Conservation (phyloP, 148 eudicot species). For the Heliamphora exappendiculata region DNA sequence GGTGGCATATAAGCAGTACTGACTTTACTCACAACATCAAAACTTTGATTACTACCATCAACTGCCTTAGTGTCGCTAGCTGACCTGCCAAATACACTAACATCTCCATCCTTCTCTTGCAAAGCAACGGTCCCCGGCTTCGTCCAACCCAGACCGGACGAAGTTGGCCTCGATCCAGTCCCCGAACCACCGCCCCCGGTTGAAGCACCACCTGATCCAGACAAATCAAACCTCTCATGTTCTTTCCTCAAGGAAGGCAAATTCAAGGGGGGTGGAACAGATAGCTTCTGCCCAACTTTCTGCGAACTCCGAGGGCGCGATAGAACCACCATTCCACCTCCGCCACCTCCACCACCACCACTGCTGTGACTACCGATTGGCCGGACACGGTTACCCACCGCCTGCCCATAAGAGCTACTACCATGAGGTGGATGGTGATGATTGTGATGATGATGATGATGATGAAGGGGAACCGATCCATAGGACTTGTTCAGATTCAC, state of each 20-base stretch:
- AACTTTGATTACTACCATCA: slow-evolving; percentile 18
- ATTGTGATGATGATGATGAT: too few relatives aligned
- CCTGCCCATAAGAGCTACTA: slow-evolving; percentile 44
- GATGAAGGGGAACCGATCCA: slow-evolving; percentile 56
- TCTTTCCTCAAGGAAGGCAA: slow-evolving; percentile 92
- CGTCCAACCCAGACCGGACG: slow-evolving; percentile 78
- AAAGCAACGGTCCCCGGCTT: slow-evolving; percentile 48
- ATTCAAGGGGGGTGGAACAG: slow-evolving; percentile 99
- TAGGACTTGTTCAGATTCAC: slow-evolving; percentile 91
- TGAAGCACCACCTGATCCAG: slow-evolving; percentile 57
- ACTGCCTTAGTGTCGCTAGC: slow-evolving; percentile 15
- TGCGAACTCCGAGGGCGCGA: slow-evolving; percentile 61
- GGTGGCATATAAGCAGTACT: slow-evolving; percentile 56
- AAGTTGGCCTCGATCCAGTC: slow-evolving; percentile 60
- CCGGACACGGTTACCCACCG: slow-evolving; percentile 28
- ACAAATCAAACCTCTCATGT: slow-evolving; percentile 70
- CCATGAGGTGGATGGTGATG: slow-evolving; percentile 21
- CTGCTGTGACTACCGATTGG: slow-evolving; percentile 14
- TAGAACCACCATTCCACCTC: slow-evolving; percentile 83
- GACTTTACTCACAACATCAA: slow-evolving; percentile 28
- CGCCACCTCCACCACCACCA: slow-evolving; percentile 16
- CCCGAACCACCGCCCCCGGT: slow-evolving; percentile 40
- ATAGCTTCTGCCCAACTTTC: slow-evolving; percentile 65
- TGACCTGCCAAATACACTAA: slow-evolving; percentile 1
- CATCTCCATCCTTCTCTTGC: slow-evolving; percentile 43